Evolutionary conservation across 208 protist genomes (phyloP).

Genomic region (Strigomonas galati): DNA sequence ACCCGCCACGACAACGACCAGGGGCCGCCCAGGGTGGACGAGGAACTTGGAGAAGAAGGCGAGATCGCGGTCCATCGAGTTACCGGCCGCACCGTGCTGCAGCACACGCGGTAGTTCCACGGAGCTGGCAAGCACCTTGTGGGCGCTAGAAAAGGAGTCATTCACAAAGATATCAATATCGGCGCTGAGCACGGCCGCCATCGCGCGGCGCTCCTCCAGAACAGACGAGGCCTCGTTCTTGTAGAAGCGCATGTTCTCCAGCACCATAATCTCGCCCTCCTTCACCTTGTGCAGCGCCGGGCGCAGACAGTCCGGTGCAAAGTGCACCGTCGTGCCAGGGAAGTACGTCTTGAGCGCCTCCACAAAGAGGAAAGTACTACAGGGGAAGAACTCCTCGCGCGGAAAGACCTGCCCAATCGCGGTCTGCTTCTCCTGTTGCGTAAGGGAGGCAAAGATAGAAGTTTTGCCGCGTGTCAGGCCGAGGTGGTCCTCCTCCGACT

Average conservation of each 20-base stretch:
- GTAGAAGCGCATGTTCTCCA: conserved; percentile 83
- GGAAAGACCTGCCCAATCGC: conserved; percentile 45
- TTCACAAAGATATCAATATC: conserved; percentile 74
- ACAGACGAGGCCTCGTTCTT: conserved; percentile 53
- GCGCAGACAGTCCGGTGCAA: conserved; percentile 53
- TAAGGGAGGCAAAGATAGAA: conserved; percentile 40
- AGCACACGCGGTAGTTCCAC: conserved; percentile 63
- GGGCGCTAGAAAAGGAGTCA: conserved; percentile 78
- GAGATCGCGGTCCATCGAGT: conserved; percentile 71
- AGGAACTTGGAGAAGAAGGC: conserved; percentile 79
- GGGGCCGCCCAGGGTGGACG: conserved; percentile 46
- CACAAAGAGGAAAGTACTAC: conserved; percentile 57
- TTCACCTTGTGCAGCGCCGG: conserved; percentile 34
- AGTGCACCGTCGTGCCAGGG: conserved; percentile 47
- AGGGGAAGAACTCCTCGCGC: conserved; percentile 35
- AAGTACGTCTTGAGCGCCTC: conserved; percentile 38
- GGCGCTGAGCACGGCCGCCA: conserved; percentile 58
- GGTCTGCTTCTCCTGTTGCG: conserved; percentile 39
- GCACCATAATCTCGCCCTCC: conserved; percentile 54
- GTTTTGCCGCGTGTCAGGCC: conserved; percentile 28
- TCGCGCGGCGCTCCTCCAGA: conserved; percentile 41
- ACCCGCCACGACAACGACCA: conserved; percentile 59
- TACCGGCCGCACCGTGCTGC: conserved; percentile 66
- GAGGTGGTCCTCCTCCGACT: neutral
- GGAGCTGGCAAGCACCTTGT: conserved; percentile 44